Percentiles rank a stretch among this genome's conserved stretches.
These are phyloP conservation scores for Inonotus obliquus DNA, from an alignment of 1,284 basidiomycete species.

Conservation along the genomic window DNA sequence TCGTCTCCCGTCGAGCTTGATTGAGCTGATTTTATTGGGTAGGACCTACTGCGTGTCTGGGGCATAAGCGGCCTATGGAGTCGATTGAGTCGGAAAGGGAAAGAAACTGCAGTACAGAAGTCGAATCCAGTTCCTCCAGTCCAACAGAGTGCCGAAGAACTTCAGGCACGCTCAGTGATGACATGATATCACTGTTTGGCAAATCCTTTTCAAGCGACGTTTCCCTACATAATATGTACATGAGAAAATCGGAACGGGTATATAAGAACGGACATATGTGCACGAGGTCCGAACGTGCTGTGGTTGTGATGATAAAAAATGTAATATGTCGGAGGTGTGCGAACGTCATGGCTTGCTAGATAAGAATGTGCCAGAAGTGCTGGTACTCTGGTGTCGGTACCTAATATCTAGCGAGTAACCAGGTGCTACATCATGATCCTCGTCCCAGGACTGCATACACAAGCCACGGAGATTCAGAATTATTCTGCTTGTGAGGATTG, in stretches of 20 bases:
- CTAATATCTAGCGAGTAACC: too few relatives aligned
- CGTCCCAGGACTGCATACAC: not conserved
- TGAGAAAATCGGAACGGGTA: too few relatives aligned
- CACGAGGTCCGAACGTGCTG: too few relatives aligned
- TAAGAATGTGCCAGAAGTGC: too few relatives aligned
- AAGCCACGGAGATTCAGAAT: not conserved
- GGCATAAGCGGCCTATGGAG: conserved; percentile 3
- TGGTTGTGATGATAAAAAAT: too few relatives aligned
- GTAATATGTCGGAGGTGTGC: too few relatives aligned
- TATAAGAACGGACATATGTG: too few relatives aligned
- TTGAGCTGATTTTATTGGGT: not conserved
- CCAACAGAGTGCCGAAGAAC: not conserved
- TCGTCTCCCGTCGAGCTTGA: not conserved
- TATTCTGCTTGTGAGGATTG: not conserved
- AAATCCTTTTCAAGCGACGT: too few relatives aligned
- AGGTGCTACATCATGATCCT: not conserved
- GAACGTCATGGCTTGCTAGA: too few relatives aligned
- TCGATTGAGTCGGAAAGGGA: not conserved
- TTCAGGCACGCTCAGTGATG: not conserved
- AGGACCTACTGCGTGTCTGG: conserved; percentile 13
- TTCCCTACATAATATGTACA: too few relatives aligned
- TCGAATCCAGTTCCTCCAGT: conserved; percentile 1
- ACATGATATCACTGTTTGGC: too few relatives aligned
- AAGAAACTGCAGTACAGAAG: not conserved
- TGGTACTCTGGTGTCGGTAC: too few relatives aligned